Evolutionary conservation across 768 basidiomycete genomes (phyloP), one percentile per base, ranked within the genome.

Genomic region (Lactarius hatsudake): DNA sequence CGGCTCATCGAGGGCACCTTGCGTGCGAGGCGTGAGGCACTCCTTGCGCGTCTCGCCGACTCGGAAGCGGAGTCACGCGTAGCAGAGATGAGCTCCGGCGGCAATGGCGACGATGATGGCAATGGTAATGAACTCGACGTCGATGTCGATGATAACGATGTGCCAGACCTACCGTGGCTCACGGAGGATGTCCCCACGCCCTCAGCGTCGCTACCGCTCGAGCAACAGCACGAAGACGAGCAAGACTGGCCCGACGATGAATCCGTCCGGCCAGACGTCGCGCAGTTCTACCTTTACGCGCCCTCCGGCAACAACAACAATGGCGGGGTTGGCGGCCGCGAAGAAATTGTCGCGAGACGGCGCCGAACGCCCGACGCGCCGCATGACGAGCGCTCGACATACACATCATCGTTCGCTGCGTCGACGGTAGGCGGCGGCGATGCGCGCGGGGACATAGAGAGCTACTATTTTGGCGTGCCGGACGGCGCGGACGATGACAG

Each of bases 1-100:
- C 61, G 65, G 53, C 70, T 71, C 30, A 64, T 73, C 55, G 73
- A 68, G 36, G 67, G 71, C 34, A 68, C 72, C 34, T 45, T 45
- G 23, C 62, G 60, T 30, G 60, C 36, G 9, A 43, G 62, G 20
- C 59, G 56, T 18, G 59, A 61, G 18, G 58, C 17, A 53, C 34
- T 48, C 56, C 58, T 40, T 30, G 59, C 28, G 38, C 64, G 62
- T 17, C 51, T 40, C 3, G 45, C 51, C 8, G 36, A 32, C 15
- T 36, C 38, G 15, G 61, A 34, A 18, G 13, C 6, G 18, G 28
- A 45, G 32, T 12, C 17, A 23, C 36, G 6, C 8, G 6, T 18
- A 26, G 36, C 2, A 18, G 54, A 28, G 30, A 12, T 23, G n/a
- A 38, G 13, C 2, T 2, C 8, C 9, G n/a, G 20, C 56, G 56